A percentile compares a stretch with the other conserved stretches of the same genome.
Evolutionary conservation across 371 early-diverging fungal species (phyloP).

Genomic region (Smittium culicis): DNA sequence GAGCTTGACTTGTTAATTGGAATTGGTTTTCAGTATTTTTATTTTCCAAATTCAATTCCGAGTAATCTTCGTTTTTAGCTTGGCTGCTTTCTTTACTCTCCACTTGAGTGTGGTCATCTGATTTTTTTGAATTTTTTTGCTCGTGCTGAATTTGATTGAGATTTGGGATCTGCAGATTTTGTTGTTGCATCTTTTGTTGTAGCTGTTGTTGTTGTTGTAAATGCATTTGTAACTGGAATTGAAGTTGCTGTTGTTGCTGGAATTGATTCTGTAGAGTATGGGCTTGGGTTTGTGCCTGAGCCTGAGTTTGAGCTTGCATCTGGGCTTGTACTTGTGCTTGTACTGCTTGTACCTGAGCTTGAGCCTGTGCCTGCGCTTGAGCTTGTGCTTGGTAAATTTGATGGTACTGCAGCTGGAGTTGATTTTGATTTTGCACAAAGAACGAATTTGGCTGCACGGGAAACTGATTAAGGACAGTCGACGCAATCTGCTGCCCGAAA

Average conservation of each 20-base stretch:
- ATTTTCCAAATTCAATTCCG: no score
- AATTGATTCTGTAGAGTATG: background rate
- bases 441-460: background rate
- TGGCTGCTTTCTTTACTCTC: no score
- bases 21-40: no score
- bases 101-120: no score
- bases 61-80: no score
- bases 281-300: no score
- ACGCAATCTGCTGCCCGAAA: background rate
- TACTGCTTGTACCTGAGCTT: background rate
- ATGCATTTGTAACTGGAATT: background rate
- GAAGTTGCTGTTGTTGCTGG: background rate
- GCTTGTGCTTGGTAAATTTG: background rate
- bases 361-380: no score
- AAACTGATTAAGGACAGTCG: background rate
- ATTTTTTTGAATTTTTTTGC: no score
- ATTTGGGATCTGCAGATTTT: background rate
- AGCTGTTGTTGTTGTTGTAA: slow-evolving; percentile 5
- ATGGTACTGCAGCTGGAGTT: background rate
- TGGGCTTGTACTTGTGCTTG: background rate
- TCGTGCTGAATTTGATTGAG: no score
- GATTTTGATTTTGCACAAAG: background rate
- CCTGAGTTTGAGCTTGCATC: no score
- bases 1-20: no score
- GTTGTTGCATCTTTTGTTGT: slow-evolving; percentile 1